phyloP scores from a whole-genome alignment of 371 early-diverging fungal genomes.

The Lichtheimia ornata region DNA sequence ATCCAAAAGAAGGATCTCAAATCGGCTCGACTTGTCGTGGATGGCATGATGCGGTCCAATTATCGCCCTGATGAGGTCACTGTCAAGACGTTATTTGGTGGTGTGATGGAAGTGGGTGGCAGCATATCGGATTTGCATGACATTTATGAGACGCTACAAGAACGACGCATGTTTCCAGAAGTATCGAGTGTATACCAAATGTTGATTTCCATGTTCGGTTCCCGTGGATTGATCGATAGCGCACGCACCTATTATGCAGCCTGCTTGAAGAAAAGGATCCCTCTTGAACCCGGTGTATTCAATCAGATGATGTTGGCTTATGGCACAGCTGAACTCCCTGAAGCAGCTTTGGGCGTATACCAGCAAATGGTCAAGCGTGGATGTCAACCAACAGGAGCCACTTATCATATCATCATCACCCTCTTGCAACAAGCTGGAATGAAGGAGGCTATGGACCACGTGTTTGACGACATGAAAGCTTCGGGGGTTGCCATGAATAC shows the following conservation, averaged over 20 bases:
- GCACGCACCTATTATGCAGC: conserved; percentile 15
- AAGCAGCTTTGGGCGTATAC: conserved; percentile 25
- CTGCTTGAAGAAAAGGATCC: background rate
- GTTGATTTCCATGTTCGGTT: conserved; percentile 25
- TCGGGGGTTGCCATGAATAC: conserved; percentile 11
- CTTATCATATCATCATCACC: conserved; percentile 31
- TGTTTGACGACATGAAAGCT: conserved; percentile 20
- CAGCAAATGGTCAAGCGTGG: conserved; percentile 40
- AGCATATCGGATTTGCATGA: conserved; percentile 21
- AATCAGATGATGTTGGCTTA: conserved; percentile 28
- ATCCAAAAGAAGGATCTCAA: conserved; percentile 20
- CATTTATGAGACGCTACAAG: conserved; percentile 12
- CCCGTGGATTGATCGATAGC: conserved; percentile 14
- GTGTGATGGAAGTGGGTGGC: conserved; percentile 15
- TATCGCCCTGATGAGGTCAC: conserved; percentile 15
- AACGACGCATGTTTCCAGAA: conserved; percentile 8
- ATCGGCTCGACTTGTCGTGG: conserved; percentile 33
- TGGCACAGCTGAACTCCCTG: conserved; percentile 13
- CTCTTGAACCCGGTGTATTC: conserved; percentile 10
- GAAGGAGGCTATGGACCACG: conserved; percentile 13
- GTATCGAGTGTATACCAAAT: conserved; percentile 10
- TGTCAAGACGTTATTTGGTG: conserved; percentile 28
- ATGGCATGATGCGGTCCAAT: conserved; percentile 23
- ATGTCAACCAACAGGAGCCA: conserved; percentile 23
- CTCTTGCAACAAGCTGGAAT: conserved; percentile 7